A percentile compares a stretch with the other conserved stretches of the same genome.
Evolutionary conservation across 78 protist species (phyloP).

Genomic region (Thecamonas trahens): DNA sequence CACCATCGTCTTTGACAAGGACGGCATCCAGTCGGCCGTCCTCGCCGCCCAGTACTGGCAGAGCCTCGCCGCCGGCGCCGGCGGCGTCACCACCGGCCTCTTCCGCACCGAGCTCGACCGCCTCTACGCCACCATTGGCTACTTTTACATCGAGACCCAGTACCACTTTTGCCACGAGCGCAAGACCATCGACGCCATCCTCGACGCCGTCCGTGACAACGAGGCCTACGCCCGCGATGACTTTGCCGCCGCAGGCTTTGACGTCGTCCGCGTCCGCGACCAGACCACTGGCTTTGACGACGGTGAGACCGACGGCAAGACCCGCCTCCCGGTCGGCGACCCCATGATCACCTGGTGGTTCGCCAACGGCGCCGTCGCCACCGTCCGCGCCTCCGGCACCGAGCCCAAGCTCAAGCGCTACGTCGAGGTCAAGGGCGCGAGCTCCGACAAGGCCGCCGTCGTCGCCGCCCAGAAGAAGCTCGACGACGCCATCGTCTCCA

Average conservation of each 20-base stretch:
- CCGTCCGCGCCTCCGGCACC: constrained; percentile 94
- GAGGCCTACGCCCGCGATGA: constrained; percentile 10
- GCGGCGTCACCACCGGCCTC: too few relatives aligned
- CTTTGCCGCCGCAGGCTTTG: neutral
- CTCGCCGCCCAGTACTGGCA: constrained; percentile 77
- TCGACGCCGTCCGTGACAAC: constrained; percentile 47
- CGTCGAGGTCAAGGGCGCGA: constrained; percentile 34
- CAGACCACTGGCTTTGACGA: constrained; percentile 69
- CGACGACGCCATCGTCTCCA: neutral
- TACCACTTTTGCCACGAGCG: constrained; percentile 75
- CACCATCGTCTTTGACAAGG: constrained; percentile 82
- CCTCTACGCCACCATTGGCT: neutral
- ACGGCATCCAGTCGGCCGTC: constrained; percentile 87
- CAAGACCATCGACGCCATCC: constrained; percentile 46
- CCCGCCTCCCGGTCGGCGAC: constrained; percentile 32
- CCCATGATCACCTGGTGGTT: constrained; percentile 91
- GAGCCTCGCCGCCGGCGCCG: too few relatives aligned
- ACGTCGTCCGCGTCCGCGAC: constrained; percentile 66
- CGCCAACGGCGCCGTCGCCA: constrained; percentile 79
- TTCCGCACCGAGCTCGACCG: neutral
- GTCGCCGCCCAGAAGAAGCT: neutral
- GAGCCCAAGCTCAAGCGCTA: constrained; percentile 98
- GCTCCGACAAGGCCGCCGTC: neutral
- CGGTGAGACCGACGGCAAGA: constrained; percentile 32
- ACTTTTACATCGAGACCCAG: neutral